Evolutionary conservation across 306 rosid species (phyloP), one percentile per base, ranked within the genome.

Genomic region (Purshia tridentata): DNA sequence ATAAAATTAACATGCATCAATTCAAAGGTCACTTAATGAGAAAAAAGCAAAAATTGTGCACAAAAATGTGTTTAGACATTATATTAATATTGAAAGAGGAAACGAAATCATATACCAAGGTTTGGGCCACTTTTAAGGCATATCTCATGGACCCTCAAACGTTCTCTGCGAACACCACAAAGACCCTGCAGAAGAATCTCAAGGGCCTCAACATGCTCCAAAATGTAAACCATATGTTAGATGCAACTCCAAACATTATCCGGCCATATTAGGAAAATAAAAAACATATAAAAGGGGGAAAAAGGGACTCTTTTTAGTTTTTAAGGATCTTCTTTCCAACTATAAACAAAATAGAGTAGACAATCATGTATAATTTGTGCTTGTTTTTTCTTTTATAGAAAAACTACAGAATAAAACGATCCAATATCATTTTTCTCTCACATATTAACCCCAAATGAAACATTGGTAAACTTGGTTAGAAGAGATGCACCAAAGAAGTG

Each of bases 171-270:
- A 84, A 91, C 98, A 72, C 97, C 98, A 79, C 96, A 91, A 54
- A 89, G 89, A 50, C 97, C 98, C 82, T 91, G 97, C 71, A 94
- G 97, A 80, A 94, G 98, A 65, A 94, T 94, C 88, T 89, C 97
- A 53, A 91, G 92, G 23, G 97, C 98, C 84, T 94, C 98, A 51
- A 94, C 97, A 82, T 91, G 97, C 98, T 94, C 86, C 79, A 73
- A 67, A 72, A 83, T 58, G 59, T 55, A 70, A 77, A 69, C 22
- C 45, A 66, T 76, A 77, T 47, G 42, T 74, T 55, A 80, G 62
- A 29, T 35, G 48, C 40, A 76, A 45, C 57, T 66, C 53, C 40
- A 53, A 39, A 51, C 53, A 73, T 8, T 46, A 15, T 47, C 50
- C 61, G 11, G n/a, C n/a, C n/a, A n/a, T 9, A 3, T 23, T 48